phyloP scores from a whole-genome alignment of 2,329 filamentous ascomycete genomes.

The Neonectria hederae region DNA sequence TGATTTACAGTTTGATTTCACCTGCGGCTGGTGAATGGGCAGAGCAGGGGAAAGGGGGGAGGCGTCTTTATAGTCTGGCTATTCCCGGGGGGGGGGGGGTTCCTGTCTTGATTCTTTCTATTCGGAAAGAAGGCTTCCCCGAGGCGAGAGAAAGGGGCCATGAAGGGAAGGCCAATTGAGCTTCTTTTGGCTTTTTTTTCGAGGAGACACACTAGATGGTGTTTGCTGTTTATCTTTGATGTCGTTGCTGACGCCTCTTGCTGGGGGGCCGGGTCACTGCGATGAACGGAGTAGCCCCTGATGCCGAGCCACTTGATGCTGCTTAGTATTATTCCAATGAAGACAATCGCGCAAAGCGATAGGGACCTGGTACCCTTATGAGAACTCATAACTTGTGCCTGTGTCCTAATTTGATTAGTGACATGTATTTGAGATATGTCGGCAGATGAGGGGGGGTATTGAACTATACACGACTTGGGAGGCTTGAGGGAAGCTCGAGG shows the following conservation, averaged over 20 bases:
- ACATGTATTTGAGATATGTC: neutral
- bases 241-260: constrained; percentile 3
- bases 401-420: neutral
- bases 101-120: constrained; percentile 5
- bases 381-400: neutral
- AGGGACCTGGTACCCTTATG: constrained; percentile 14
- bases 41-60: constrained; percentile 5
- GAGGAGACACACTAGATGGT: constrained; percentile 16
- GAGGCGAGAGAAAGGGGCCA: constrained; percentile 10
- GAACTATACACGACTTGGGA: neutral
- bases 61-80: constrained; percentile 28
- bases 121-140: constrained; percentile 4
- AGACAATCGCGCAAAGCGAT: constrained; percentile 12
- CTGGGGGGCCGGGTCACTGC: neutral
- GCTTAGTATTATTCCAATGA: constrained; percentile 6
- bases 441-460: neutral
- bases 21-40: constrained; percentile 4
- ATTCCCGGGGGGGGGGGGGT: constrained; percentile 1
- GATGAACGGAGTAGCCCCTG: constrained; percentile 2
- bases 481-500: neutral
- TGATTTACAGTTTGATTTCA: constrained; percentile 16
- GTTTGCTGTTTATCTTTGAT: constrained; percentile 19
- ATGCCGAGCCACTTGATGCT: constrained; percentile 8
- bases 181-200: constrained; percentile 15
- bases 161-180: neutral